phyloP scores from a whole-genome alignment of 257 asterid species.

The Solanum bukasovii region DNA sequence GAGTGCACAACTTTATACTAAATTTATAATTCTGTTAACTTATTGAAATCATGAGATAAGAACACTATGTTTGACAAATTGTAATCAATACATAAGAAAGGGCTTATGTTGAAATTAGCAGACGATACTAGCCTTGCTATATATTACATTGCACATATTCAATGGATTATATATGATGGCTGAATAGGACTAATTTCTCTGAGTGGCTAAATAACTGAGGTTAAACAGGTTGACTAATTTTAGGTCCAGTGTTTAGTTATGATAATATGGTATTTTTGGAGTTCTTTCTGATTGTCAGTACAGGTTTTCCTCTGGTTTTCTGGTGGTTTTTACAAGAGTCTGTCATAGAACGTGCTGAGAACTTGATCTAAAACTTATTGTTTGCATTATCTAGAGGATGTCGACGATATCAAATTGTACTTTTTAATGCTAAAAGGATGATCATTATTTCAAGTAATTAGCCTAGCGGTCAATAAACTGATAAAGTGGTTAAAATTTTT shows the following conservation, averaged over 20 bases:
- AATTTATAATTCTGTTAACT: not conserved
- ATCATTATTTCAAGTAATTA: not conserved
- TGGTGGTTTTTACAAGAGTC: not conserved
- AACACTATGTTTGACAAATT: not conserved
- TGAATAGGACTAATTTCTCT: not conserved
- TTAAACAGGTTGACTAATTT: not conserved
- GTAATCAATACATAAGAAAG: not conserved
- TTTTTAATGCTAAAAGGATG: not conserved
- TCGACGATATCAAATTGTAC: not conserved
- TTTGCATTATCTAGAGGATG: not conserved
- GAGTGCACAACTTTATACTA: not conserved
- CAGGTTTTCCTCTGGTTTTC: not conserved
- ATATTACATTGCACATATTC: not conserved
- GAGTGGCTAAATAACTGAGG: not conserved
- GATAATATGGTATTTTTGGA: not conserved
- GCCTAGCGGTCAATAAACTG: not conserved
- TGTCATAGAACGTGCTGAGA: not conserved
- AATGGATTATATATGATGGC: not conserved
- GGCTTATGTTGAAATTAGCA: not conserved
- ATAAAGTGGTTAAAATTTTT: not conserved
- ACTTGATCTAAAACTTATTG: not conserved
- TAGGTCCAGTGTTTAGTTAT: not conserved
- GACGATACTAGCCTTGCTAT: not conserved
- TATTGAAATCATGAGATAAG: not conserved
- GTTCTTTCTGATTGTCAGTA: not conserved